Percentiles rank a stretch among this genome's conserved stretches.
Evolutionary conservation across 257 asterid genomes (phyloP).

Genomic region (Jasminum sambac): DNA sequence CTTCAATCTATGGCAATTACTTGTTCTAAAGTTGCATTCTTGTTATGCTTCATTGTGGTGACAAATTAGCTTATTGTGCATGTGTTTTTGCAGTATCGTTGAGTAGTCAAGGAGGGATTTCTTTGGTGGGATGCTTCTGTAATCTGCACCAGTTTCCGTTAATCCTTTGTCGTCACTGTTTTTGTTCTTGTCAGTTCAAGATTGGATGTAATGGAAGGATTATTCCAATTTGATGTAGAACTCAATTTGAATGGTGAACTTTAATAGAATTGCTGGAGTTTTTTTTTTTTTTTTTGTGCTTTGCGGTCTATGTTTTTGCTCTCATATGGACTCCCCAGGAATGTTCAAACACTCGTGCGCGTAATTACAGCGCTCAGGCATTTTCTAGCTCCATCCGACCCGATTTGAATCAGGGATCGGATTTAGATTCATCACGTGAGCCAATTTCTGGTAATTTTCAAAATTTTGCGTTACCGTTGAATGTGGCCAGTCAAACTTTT

Average conservation of each 20-base stretch:
- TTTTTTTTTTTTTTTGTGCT: neutral
- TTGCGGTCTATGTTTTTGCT: too few species aligned
- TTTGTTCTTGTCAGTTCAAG: neutral
- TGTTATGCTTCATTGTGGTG: neutral
- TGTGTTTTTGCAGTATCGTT: slow-evolving; percentile 38
- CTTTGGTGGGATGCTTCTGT: slow-evolving; percentile 15
- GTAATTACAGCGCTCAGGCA: too few species aligned
- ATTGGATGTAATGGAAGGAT: slow-evolving; percentile 22
- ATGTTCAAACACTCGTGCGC: too few species aligned
- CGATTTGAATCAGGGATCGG: too few species aligned
- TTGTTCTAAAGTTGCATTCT: neutral
- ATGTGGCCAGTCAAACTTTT: too few species aligned
- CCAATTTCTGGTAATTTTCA: too few species aligned
- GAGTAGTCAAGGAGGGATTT: slow-evolving; percentile 2
- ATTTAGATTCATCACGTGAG: too few species aligned
- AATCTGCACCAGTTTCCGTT: neutral
- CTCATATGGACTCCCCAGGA: too few species aligned
- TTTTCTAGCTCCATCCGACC: too few species aligned
- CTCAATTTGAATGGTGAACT: slow-evolving; percentile 12
- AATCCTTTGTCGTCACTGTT: neutral
- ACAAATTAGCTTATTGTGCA: neutral
- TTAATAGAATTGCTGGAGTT: neutral
- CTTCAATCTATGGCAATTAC: neutral
- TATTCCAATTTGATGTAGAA: slow-evolving; percentile 2
- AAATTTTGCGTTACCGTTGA: too few species aligned